Evolutionary conservation across 805 yeast genomes (phyloP).

Genomic region (Saturnispora halmiae): DNA sequence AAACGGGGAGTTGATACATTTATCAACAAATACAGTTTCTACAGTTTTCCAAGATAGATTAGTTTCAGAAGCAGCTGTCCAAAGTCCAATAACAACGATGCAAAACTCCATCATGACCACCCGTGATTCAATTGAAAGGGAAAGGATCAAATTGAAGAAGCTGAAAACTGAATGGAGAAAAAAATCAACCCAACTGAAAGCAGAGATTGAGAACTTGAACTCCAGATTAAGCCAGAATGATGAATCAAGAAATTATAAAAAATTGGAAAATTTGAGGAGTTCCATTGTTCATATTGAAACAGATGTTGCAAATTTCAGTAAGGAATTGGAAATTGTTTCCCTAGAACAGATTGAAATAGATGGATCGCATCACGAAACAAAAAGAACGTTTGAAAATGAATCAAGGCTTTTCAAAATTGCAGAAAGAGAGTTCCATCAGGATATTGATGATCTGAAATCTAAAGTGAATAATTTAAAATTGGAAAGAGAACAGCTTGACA

Average conservation of each 20-base stretch:
- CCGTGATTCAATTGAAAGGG: conserved; percentile 48
- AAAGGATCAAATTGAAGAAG: conserved; percentile 47
- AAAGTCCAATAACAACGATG: conserved; percentile 53
- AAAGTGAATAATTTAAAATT: conserved; percentile 21
- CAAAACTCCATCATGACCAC: conserved; percentile 60
- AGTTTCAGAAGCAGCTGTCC: conserved; percentile 27
- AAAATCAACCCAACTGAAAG: conserved; percentile 38
- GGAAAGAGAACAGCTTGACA: conserved; percentile 24
- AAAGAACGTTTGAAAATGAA: conserved; percentile 31
- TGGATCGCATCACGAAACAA: conserved; percentile 31
- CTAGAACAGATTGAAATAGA: conserved; percentile 32
- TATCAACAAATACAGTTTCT: conserved; percentile 28
- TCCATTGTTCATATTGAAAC: conserved; percentile 34
- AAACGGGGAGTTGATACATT: conserved; percentile 22
- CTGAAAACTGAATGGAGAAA: conserved; percentile 51
- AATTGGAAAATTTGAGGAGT: conserved; percentile 42
- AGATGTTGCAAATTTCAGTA: conserved; percentile 30
- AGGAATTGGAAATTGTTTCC: conserved; percentile 28
- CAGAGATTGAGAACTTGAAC: conserved; percentile 49
- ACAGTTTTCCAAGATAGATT: conserved; percentile 28
- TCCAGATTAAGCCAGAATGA: conserved; percentile 39
- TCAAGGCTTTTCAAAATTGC: conserved; percentile 26
- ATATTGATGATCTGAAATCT: conserved; percentile 18
- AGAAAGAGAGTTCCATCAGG: conserved; percentile 24
- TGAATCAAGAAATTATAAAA: conserved; percentile 48